Conservation (phyloP, 2,329 filamentous ascomycete species). For the Spiromastix sp. region DNA sequence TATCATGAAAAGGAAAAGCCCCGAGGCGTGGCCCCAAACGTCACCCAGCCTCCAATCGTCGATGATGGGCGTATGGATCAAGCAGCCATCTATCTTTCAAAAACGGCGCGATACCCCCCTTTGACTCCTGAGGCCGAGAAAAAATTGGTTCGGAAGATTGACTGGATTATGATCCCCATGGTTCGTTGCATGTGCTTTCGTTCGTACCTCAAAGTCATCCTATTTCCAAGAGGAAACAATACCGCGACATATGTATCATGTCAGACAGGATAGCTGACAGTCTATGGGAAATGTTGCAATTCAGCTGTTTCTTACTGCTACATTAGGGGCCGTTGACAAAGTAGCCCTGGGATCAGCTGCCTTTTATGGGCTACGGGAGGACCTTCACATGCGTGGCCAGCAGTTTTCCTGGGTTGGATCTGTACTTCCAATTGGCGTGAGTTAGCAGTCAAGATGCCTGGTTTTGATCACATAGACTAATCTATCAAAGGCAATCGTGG, state of each 20-base stretch:
- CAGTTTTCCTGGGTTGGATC: slow-evolving; percentile 41
- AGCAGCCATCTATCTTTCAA: slow-evolving; percentile 18
- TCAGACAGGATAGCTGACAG: not conserved
- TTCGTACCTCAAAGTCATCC: not conserved
- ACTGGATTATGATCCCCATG: slow-evolving; percentile 45
- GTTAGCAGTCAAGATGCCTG: slow-evolving; percentile 1
- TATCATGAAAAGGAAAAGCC: no score
- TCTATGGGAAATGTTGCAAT: no score
- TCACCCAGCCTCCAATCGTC: no score
- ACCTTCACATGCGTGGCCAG: slow-evolving; percentile 39
- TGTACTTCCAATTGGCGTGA: slow-evolving; percentile 18
- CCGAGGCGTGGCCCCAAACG: no score
- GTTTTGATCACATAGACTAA: not conserved
- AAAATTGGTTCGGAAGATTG: slow-evolving; percentile 42
- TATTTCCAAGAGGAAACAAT: not conserved
- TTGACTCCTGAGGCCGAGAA: slow-evolving; percentile 17
- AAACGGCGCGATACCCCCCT: slow-evolving; percentile 12
- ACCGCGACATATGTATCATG: not conserved
- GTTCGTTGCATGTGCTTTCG: slow-evolving; percentile 26
- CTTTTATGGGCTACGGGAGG: slow-evolving; percentile 44
- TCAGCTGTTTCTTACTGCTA: slow-evolving; percentile 19
- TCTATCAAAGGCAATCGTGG: slow-evolving; percentile 35
- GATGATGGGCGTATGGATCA: slow-evolving; percentile 16
- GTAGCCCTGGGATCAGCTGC: slow-evolving; percentile 31
- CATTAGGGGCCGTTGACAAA: slow-evolving; percentile 21